Conservation (phyloP, 768 basidiomycete species). For the Tricholoma flavovirens region DNA sequence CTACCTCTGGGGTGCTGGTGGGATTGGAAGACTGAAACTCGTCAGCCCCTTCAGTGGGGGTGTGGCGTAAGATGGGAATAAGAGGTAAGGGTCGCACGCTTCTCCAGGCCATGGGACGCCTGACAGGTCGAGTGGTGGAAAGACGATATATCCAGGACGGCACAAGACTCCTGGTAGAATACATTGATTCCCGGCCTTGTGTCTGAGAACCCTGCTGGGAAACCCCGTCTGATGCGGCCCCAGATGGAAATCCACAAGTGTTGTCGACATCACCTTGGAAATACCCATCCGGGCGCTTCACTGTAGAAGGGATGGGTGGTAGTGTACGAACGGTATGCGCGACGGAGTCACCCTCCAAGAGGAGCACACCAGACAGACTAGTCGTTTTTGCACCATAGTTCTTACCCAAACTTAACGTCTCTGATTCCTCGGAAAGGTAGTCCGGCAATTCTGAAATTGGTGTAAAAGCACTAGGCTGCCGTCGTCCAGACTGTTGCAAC, state of each 20-base stretch:
- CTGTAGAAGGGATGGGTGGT: not conserved
- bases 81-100: conserved; percentile 54
- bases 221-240: not conserved
- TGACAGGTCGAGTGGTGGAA: conserved; percentile 35
- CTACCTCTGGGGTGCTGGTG: conserved; percentile 44
- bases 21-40: conserved; percentile 46
- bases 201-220: not conserved
- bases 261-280: not conserved
- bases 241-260: not conserved
- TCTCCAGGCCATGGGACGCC: conserved; percentile 35
- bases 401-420: conserved; percentile 19
- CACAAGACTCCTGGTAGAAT: conserved; percentile 42
- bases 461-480: conserved; percentile 32
- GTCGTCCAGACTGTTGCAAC: conserved; percentile 17
- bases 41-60: conserved; percentile 39
- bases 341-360: not conserved
- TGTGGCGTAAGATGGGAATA: conserved; percentile 46
- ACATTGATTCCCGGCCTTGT: conserved; percentile 32
- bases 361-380: not conserved
- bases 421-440: conserved; percentile 23
- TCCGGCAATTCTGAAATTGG: conserved; percentile 22
- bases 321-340: not conserved
- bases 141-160: conserved; percentile 48
- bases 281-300: not conserved
- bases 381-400: not conserved